Percentiles rank a stretch among this genome's conserved stretches.
Evolutionary conservation across 371 early-diverging fungal genomes (phyloP).

Genomic region (Mortierella sp.): DNA sequence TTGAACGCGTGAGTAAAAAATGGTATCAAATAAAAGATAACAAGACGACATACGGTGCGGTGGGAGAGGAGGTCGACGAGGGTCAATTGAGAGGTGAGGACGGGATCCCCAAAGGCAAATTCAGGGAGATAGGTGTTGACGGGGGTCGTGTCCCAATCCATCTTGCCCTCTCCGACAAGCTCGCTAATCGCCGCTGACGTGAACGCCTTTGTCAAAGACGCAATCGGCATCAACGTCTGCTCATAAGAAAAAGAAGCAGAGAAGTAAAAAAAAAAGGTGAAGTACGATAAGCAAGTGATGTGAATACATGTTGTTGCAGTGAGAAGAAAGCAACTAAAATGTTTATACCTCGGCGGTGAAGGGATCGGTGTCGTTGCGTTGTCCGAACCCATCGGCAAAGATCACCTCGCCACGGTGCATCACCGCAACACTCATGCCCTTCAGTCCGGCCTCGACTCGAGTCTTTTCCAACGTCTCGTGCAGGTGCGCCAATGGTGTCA

Average conservation of each 20-base stretch:
- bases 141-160: slow-evolving; percentile 22
- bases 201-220: slow-evolving; percentile 23
- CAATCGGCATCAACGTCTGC: slow-evolving; percentile 25
- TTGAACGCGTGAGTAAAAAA: background rate
- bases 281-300: no score
- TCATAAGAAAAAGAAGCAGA: background rate
- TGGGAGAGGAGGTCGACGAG: slow-evolving; percentile 24
- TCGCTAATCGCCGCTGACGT: slow-evolving; percentile 23
- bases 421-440: slow-evolving; percentile 10
- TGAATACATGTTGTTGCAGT: no score
- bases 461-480: background rate
- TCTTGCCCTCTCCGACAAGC: slow-evolving; percentile 20
- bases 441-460: background rate
- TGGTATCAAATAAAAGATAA: background rate
- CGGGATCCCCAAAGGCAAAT: slow-evolving; percentile 16
- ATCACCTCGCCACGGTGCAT: slow-evolving; percentile 14
- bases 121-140: slow-evolving; percentile 19
- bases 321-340: background rate
- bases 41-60: slow-evolving; percentile 18
- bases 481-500: background rate
- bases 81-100: slow-evolving; percentile 17
- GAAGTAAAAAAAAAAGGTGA: background rate
- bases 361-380: slow-evolving; percentile 15
- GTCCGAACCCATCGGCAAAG: slow-evolving; percentile 18
- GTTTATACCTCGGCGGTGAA: slow-evolving; percentile 19